Conservation (phyloP, 495 filamentous ascomycete species). For the Aspergillus kassunensis region DNA sequence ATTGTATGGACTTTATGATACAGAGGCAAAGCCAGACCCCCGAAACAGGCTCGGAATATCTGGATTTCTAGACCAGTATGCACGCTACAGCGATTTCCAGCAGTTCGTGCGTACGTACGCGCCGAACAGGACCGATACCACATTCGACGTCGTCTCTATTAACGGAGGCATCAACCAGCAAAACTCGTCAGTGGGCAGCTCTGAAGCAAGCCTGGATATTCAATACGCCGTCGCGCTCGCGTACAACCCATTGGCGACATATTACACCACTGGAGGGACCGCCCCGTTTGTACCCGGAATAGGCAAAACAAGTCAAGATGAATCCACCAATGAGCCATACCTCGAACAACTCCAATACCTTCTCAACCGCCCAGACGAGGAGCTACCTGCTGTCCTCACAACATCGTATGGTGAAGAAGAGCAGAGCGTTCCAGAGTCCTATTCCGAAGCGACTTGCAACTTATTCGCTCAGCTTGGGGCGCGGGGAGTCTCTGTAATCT, state of each 20-base stretch:
- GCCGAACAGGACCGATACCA: slow-evolving; percentile 47
- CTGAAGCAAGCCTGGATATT: slow-evolving; percentile 69
- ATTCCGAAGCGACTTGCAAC: slow-evolving; percentile 63
- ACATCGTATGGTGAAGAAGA: slow-evolving; percentile 62
- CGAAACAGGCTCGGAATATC: slow-evolving; percentile 59
- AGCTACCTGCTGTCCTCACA: slow-evolving; percentile 68
- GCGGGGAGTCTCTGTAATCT: slow-evolving; percentile 67
- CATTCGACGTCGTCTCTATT: slow-evolving; percentile 60
- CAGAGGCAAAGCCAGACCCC: slow-evolving; percentile 27
- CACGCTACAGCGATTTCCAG: slow-evolving; percentile 53
- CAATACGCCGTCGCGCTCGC: slow-evolving; percentile 63
- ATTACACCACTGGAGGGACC: slow-evolving; percentile 64
- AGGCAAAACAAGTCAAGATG: slow-evolving; percentile 33
- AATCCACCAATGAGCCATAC: slow-evolving; percentile 74
- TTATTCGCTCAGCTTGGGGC: slow-evolving; percentile 69
- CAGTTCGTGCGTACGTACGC: slow-evolving; percentile 49
- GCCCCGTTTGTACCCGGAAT: slow-evolving; percentile 54
- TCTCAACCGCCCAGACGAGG: slow-evolving; percentile 51
- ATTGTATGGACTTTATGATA: slow-evolving; percentile 56
- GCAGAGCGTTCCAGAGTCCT: slow-evolving; percentile 51
- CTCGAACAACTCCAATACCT: slow-evolving; percentile 74
- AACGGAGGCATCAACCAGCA: slow-evolving; percentile 58
- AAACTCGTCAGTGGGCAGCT: slow-evolving; percentile 24
- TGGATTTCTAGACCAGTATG: slow-evolving; percentile 66
- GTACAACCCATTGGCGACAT: slow-evolving; percentile 54